Base-by-base conservation (phyloP, 805 yeast species). In the Metschnikowia cubensis region DNA sequence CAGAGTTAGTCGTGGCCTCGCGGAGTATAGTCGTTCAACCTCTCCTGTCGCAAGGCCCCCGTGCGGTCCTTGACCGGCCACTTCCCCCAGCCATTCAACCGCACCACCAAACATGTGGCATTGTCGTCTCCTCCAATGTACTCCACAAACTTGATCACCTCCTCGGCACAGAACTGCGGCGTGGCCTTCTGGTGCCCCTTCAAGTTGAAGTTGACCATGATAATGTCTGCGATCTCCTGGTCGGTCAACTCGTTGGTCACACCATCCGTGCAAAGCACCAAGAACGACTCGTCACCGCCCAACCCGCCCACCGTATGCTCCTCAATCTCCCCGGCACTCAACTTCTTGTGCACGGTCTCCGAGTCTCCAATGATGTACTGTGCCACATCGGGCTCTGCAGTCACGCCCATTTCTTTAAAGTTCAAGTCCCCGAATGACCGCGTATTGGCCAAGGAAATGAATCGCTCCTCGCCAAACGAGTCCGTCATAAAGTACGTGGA, bases 41-140 rank as follows among this genome's bases (percentile, higher is more conserved):
- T 77, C 51, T 84, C 84, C 65, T 87, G 96, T 54, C 99, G 76
- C 49, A 81, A 66, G 41, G 76, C 79, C 0, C 97, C 97, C 0
- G 97, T 89, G 43, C 96, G 71, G 69, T 92, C 98, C 3, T 74
- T 61, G 49, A 79, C 68, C 6, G 94, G 92, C 97, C 99, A 94
- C 49, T 82, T 79, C 5, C 96, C 97, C 99, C 99, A 94, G 8
- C 96, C 96, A 34, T 79, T 76, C 49, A 94, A 71, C 51, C 95
- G 73, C 10, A 92, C 67, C 4, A 94, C 87, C 54, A 86, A 61
- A 64, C 97, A 89, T 2, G 97, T 89, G n/a, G 98, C 96, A 68
- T 94, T 94, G 65, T 94, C 99, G 60, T 88, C 90, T 2, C 96
- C 94, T 13, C 96, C 96, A 7, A 91, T 79, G 38, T 87, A 87